phyloP scores from a whole-genome alignment of 2,329 filamentous ascomycete species.

The Bimuria novae-zelandiae region DNA sequence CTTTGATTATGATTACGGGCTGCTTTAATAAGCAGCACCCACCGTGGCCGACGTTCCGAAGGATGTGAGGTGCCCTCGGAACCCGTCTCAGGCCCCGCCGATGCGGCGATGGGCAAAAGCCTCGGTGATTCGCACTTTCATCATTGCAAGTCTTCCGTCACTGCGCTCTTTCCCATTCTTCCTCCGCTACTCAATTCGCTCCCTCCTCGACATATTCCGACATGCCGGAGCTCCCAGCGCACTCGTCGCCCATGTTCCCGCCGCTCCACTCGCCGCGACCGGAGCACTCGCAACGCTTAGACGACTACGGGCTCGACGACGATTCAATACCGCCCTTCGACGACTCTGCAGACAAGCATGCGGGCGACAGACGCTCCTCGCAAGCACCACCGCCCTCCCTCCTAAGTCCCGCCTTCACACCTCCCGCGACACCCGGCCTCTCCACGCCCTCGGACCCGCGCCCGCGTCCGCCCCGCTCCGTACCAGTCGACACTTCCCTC shows the following conservation, averaged over 20 bases:
- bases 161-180: background rate
- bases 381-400: constrained; percentile 47
- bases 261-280: constrained; percentile 61
- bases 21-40: constrained; percentile 7
- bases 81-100: constrained; percentile 13
- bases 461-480: constrained; percentile 44
- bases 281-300: constrained; percentile 45
- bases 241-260: constrained; percentile 56
- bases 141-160: constrained; percentile 12
- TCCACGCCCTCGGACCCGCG: constrained; percentile 41
- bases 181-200: constrained; percentile 6
- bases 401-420: constrained; percentile 53
- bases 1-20: background rate
- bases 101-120: constrained; percentile 12
- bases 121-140: constrained; percentile 18
- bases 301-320: constrained; percentile 43
- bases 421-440: constrained; percentile 44
- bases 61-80: constrained; percentile 17
- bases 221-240: constrained; percentile 62
- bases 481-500: constrained; percentile 49
- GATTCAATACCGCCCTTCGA: background rate
- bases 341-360: background rate
- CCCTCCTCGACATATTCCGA: constrained; percentile 10
- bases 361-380: constrained; percentile 12
- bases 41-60: constrained; percentile 26